Evolutionary conservation across 2,329 filamentous ascomycete genomes (phyloP).

Genomic region (Penicillium thymicola): DNA sequence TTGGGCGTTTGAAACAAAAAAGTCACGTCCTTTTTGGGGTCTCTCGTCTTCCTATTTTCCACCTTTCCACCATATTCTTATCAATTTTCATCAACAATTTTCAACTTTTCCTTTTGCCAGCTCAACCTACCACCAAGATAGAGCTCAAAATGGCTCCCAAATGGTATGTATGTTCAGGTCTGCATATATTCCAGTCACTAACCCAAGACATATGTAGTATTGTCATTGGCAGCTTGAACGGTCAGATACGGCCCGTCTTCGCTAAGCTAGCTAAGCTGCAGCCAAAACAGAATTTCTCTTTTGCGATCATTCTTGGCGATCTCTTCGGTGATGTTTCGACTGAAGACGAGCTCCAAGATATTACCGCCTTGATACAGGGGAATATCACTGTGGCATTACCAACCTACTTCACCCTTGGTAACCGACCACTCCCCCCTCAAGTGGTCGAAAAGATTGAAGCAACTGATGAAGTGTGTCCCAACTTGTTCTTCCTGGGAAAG

Average conservation of each 20-base stretch:
- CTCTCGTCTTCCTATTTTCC: neutral
- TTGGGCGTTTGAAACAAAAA: neutral
- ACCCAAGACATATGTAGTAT: conserved; percentile 44
- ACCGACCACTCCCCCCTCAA: conserved; percentile 63
- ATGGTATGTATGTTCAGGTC: conserved; percentile 45
- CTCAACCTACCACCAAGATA: neutral
- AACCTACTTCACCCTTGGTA: conserved; percentile 87
- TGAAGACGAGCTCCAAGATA: conserved; percentile 54
- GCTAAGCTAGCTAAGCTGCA: conserved; percentile 77
- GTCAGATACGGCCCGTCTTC: conserved; percentile 72
- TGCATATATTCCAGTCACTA: conserved; percentile 10
- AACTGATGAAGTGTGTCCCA: conserved; percentile 75
- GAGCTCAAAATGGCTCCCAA: conserved; percentile 52
- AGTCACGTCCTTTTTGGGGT: neutral
- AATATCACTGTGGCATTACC: conserved; percentile 71
- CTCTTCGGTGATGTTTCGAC: conserved; percentile 62
- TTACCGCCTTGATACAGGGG: conserved; percentile 68
- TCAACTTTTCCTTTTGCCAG: neutral
- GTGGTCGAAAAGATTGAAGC: conserved; percentile 72
- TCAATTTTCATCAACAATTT: neutral
- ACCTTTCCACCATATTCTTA: neutral
- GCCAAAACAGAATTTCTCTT: conserved; percentile 80
- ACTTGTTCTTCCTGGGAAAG: conserved; percentile 86
- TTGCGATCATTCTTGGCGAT: conserved; percentile 80
- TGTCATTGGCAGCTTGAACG: conserved; percentile 79